Evolutionary conservation across 148 eudicot species (phyloP).

Genomic region (Diospyros lotus): DNA sequence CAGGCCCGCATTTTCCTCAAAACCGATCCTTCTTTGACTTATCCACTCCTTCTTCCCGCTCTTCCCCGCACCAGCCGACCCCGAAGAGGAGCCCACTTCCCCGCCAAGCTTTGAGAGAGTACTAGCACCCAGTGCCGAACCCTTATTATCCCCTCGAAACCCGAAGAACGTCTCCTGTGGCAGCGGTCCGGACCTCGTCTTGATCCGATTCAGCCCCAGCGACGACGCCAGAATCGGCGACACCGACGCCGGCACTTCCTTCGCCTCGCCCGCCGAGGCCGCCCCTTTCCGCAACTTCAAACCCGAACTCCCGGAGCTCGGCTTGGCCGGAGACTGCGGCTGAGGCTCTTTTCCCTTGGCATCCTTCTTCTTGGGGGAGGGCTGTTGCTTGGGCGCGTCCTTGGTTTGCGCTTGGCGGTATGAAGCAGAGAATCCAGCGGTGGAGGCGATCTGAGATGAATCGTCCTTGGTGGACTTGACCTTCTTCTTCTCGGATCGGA

Average conservation of each 20-base stretch:
- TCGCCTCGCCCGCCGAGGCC: conserved; percentile 26
- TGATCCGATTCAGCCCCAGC: conserved; percentile 83
- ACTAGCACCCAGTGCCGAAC: conserved; percentile 59
- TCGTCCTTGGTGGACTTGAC: conserved; percentile 36
- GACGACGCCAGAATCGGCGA: conserved; percentile 92
- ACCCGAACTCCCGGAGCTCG: conserved; percentile 6
- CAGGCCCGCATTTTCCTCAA: conserved; percentile 37
- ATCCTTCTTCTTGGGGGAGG: conserved; percentile 21
- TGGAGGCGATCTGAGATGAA: conserved; percentile 1
- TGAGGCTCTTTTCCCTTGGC: conserved; percentile 30
- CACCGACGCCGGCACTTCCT: conserved; percentile 38
- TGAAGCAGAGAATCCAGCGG: conserved; percentile 4
- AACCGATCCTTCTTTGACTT: conserved; percentile 23
- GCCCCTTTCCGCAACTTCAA: conserved; percentile 20
- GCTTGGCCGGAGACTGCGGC: not conserved
- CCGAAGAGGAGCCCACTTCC: conserved; percentile 21
- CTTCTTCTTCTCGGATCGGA: conserved; percentile 71
- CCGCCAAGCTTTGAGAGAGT: conserved; percentile 50
- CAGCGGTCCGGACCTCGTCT: conserved; percentile 96
- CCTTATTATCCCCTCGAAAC: conserved; percentile 52
- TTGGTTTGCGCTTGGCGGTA: conserved; percentile 17
- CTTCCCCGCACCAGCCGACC: conserved; percentile 17
- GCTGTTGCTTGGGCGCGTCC: conserved; percentile 8
- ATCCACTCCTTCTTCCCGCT: conserved; percentile 32
- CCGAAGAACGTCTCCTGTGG: conserved; percentile 98